A percentile compares a stretch with the other conserved stretches of the same genome.
Conservation (phyloP, 2,329 filamentous ascomycete genomes). For the Verticillium nubilum region DNA sequence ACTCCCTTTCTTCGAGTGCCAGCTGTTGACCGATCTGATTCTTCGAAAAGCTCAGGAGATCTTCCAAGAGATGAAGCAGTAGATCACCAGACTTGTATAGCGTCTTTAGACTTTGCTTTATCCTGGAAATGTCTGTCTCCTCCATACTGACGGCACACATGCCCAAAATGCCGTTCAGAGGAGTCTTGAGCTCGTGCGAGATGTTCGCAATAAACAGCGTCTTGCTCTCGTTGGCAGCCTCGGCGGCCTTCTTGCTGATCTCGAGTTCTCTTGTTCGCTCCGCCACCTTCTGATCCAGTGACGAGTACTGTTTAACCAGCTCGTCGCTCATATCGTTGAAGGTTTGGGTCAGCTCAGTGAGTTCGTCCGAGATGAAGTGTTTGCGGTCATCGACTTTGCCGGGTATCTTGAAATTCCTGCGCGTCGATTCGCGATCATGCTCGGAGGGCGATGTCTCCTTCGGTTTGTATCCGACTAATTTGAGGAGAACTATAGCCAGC, state of each 20-base stretch:
- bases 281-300: constrained; percentile 76
- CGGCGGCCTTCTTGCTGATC: constrained; percentile 84
- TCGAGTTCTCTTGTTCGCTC: constrained; percentile 81
- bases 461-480: constrained; percentile 14
- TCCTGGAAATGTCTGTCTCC: constrained; percentile 70
- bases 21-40: constrained; percentile 88
- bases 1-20: constrained; percentile 77
- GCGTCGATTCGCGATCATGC: constrained; percentile 32
- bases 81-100: constrained; percentile 84
- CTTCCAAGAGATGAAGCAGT: constrained; percentile 78
- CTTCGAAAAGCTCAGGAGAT: constrained; percentile 88
- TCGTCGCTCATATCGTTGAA: constrained; percentile 96
- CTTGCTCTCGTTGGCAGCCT: constrained; percentile 95
- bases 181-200: constrained; percentile 81
- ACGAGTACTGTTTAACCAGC: constrained; percentile 77
- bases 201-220: constrained; percentile 98
- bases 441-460: constrained; percentile 17
- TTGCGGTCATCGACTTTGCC: constrained; percentile 72
- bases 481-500: constrained; percentile 5
- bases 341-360: constrained; percentile 74
- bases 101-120: constrained; percentile 79
- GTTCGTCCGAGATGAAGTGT: constrained; percentile 75
- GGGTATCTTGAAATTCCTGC: constrained; percentile 73
- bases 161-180: constrained; percentile 89
- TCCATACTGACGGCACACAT: constrained; percentile 94